phyloP scores from a whole-genome alignment of 768 basidiomycete species.

The Russula abietina region DNA sequence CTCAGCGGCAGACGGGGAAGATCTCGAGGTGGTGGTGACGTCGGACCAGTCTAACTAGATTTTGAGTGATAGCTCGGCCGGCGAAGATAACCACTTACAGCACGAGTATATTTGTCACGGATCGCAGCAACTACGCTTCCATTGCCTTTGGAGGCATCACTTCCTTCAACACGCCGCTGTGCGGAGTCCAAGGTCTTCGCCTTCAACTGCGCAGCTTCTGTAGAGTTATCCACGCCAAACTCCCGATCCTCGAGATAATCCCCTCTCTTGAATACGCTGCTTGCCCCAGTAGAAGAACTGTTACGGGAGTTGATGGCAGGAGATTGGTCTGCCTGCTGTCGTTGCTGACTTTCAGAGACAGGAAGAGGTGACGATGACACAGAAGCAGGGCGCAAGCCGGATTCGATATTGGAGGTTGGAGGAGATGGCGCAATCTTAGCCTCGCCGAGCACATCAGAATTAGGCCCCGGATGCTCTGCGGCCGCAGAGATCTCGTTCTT shows the following conservation, averaged over 20 bases:
- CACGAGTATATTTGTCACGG: constrained; percentile 54
- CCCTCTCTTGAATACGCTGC: constrained; percentile 18
- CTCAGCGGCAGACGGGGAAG: constrained; percentile 58
- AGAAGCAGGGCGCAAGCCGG: background rate
- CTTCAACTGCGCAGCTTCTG: constrained; percentile 27
- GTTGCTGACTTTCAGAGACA: background rate
- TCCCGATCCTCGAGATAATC: constrained; percentile 28
- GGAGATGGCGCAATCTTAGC: background rate
- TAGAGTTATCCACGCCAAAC: constrained; percentile 28
- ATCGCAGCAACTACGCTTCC: constrained; percentile 65
- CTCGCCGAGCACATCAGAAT: background rate
- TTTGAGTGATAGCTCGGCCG: background rate
- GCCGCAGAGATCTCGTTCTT: background rate
- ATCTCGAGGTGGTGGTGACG: constrained; percentile 54
- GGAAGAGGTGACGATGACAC: constrained; percentile 1
- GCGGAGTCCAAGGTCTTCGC: constrained; percentile 17
- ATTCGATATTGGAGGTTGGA: background rate
- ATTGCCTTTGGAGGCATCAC: constrained; percentile 47
- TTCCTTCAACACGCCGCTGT: constrained; percentile 38
- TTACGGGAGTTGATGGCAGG: constrained; percentile 8
- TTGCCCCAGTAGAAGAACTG: constrained; percentile 14
- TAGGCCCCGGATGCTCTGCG: background rate
- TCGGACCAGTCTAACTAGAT: constrained; percentile 40
- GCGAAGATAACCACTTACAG: constrained; percentile 37
- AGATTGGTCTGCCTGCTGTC: constrained; percentile 5